phyloP scores from a whole-genome alignment of 2,329 filamentous ascomycete species.

The Dothistroma pini region DNA sequence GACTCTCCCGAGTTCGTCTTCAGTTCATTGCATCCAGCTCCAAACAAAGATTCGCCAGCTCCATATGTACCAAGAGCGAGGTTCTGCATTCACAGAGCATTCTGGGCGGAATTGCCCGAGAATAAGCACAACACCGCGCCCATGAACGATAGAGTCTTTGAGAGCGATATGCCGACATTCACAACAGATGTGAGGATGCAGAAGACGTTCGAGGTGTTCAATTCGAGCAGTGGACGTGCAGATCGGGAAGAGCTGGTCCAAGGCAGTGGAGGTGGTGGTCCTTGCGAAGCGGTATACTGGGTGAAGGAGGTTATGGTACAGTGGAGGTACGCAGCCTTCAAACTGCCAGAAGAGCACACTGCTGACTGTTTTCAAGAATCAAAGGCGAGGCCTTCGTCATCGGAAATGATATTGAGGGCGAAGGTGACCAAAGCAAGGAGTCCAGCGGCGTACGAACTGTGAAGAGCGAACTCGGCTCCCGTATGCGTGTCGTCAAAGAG shows the following conservation, averaged over 20 bases:
- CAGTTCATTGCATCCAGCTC: conserved; percentile 46
- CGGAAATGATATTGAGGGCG: conserved; percentile 61
- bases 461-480: conserved; percentile 55
- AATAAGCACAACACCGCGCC: conserved; percentile 71
- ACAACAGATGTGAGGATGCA: conserved; percentile 88
- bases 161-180: conserved; percentile 74
- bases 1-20: conserved; percentile 50
- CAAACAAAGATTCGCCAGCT: conserved; percentile 38
- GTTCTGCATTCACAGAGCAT: conserved; percentile 79
- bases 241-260: conserved; percentile 41
- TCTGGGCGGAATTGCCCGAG: conserved; percentile 70
- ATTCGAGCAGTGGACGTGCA: conserved; percentile 47
- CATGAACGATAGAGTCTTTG: conserved; percentile 66
- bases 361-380: conserved; percentile 39
- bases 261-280: conserved; percentile 61
- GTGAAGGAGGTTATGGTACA: conserved; percentile 65
- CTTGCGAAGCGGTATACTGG: conserved; percentile 86
- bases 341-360: background rate
- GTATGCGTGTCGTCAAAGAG: conserved; percentile 59
- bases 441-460: conserved; percentile 56
- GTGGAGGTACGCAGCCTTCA: conserved; percentile 58
- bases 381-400: conserved; percentile 73
- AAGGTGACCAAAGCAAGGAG: conserved; percentile 38
- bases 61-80: conserved; percentile 57
- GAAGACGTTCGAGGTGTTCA: conserved; percentile 70